Conservation (phyloP, 202 grass and related monocot species). For the Schoenoplectus triqueter region DNA sequence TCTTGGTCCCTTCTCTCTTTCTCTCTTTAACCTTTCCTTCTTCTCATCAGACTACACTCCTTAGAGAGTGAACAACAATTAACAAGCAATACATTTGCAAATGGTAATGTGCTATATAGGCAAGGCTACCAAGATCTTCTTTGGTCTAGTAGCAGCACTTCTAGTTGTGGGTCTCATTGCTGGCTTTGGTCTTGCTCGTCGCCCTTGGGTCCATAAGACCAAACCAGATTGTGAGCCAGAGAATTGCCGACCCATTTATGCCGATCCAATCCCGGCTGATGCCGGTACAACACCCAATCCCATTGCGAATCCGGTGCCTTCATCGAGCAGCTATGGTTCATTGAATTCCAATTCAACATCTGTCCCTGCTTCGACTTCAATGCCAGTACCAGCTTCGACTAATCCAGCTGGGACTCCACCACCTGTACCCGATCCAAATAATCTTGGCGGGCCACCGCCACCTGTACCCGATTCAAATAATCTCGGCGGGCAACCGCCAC, state of each 20-base stretch:
- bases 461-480: slow-evolving; percentile 6
- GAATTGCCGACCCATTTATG: slow-evolving; percentile 47
- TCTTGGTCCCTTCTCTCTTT: slow-evolving; percentile 15
- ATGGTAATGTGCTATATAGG: slow-evolving; percentile 76
- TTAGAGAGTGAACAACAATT: slow-evolving; percentile 13
- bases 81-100: slow-evolving; percentile 27
- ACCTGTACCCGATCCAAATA: slow-evolving; percentile 9
- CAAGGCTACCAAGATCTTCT: slow-evolving; percentile 96
- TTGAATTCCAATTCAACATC: slow-evolving; percentile 6
- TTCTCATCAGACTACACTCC: slow-evolving; percentile 21
- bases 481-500: background rate
- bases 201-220: slow-evolving; percentile 46
- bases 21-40: background rate
- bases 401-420: slow-evolving; percentile 11
- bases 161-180: slow-evolving; percentile 59
- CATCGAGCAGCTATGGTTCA: slow-evolving; percentile 5
- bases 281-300: background rate
- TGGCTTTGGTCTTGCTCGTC: slow-evolving; percentile 62
- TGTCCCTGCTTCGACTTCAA: slow-evolving; percentile 4
- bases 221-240: slow-evolving; percentile 53
- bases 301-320: slow-evolving; percentile 4
- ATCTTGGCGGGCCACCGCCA: background rate
- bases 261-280: slow-evolving; percentile 47
- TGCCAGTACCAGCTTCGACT: background rate
- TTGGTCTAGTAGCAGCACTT: slow-evolving; percentile 52